Conservation (phyloP, 352 stramenopile genomes). For the Blastocystis sp. region DNA sequence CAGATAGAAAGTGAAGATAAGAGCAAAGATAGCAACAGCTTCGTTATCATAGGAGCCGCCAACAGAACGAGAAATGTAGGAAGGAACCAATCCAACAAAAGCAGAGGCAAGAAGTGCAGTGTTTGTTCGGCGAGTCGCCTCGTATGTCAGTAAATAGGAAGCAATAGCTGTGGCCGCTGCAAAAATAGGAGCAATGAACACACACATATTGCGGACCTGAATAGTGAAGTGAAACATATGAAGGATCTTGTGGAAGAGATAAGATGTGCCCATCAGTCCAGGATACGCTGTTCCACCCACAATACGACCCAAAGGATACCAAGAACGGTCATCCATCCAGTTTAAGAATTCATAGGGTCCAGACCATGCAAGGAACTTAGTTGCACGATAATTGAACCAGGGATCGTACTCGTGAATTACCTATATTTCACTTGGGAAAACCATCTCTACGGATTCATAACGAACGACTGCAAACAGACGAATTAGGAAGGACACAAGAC, state of each 20-base stretch:
- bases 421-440: conserved; percentile 67
- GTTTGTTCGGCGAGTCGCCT: conserved; percentile 82
- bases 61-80: conserved; percentile 91
- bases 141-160: conserved; percentile 84
- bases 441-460: conserved; percentile 80
- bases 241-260: conserved; percentile 82
- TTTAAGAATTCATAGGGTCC: conserved; percentile 92
- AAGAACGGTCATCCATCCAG: conserved; percentile 89
- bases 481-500: conserved; percentile 86
- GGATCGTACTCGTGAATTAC: conserved; percentile 87
- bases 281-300: conserved; percentile 89
- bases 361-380: conserved; percentile 88
- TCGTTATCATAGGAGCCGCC: conserved; percentile 97
- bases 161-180: conserved; percentile 82
- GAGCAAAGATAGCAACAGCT: conserved; percentile 91
- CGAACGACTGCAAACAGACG: conserved; percentile 86
- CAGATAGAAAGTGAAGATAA: conserved; percentile 93
- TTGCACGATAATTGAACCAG: conserved; percentile 97
- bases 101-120: conserved; percentile 83
- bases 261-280: conserved; percentile 84
- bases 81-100: conserved; percentile 93
- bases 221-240: conserved; percentile 86
- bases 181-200: conserved; percentile 85
- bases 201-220: conserved; percentile 82
- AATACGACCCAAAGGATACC: conserved; percentile 86